Evolutionary conservation across 495 filamentous ascomycete genomes (phyloP).

Genomic region (Tuber brumale): DNA sequence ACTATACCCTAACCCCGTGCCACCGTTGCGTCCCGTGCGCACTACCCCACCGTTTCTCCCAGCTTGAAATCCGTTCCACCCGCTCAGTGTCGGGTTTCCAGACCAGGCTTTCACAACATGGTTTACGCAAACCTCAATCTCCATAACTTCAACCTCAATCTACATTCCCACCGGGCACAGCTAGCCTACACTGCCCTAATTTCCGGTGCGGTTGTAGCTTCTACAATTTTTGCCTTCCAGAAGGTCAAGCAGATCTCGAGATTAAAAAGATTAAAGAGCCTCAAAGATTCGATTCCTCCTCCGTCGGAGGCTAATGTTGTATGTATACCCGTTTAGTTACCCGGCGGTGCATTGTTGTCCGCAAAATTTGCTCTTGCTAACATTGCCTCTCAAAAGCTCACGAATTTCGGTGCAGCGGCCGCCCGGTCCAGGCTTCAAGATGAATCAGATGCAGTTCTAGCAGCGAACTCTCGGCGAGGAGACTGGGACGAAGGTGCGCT

Average conservation of each 20-base stretch:
- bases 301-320: slow-evolving; percentile 38
- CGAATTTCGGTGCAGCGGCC: slow-evolving; percentile 64
- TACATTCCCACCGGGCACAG: slow-evolving; percentile 53
- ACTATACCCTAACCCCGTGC: background rate
- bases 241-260: slow-evolving; percentile 56
- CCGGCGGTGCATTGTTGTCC: slow-evolving; percentile 41
- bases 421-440: slow-evolving; percentile 47
- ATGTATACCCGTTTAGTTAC: slow-evolving; percentile 36
- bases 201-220: slow-evolving; percentile 67
- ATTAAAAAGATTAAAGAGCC: slow-evolving; percentile 55
- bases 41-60: background rate
- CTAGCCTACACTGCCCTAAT: slow-evolving; percentile 68
- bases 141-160: background rate
- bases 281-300: slow-evolving; percentile 67
- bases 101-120: background rate
- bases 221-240: slow-evolving; percentile 66
- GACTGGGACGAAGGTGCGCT: slow-evolving; percentile 79
- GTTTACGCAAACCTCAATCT: background rate
- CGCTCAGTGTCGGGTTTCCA: background rate
- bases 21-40: background rate
- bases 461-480: slow-evolving; percentile 70
- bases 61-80: background rate
- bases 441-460: slow-evolving; percentile 74
- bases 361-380: slow-evolving; percentile 44
- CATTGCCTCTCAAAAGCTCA: slow-evolving; percentile 53